Base-by-base conservation (phyloP, 768 basidiomycete species). In the Termitomyces sp. region DNA sequence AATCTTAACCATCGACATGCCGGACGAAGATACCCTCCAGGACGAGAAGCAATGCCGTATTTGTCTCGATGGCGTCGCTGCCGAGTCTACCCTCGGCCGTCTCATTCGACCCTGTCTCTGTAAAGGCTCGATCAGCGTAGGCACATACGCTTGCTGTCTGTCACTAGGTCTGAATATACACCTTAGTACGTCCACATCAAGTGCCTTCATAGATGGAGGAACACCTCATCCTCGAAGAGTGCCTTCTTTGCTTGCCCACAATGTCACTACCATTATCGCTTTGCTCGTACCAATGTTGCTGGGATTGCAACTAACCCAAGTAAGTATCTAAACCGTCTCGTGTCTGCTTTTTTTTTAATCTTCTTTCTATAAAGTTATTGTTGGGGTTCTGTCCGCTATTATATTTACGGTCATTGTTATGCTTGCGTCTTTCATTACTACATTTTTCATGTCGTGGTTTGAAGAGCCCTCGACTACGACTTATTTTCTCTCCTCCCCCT, bases 71-170 rank as follows among this genome's bases (percentile, higher is more conserved):
- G 85, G 88, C 4, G 69, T 73, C 11, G 79, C 81, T 45, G 79
- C 81, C 23, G 85, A 88, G 60, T 66, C 61, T 0, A 77, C 80
- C 26, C 73, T 87, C 41, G 93, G 93, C 2, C 81, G 85, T 53
- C 80, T 94, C 61, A 91, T 95, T 61, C 83, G 86, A 31, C 93
- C 93, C 5, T 91, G 89, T 68, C 73, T 86, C 2, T 90, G 89
- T 69, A 84, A 81, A 59, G 92, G 92, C 43, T 86, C 86, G 21
- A 89, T 93, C 58, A 87, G 85, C 57, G 78, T 78, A 64, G 62
- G 76, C 63, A 51, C 14, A 53, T 28, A 26, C 37, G 49, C 26
- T 41, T 21, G 41, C 54, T 45, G 19, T 38, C 51, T 42, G 42
- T 45, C 47, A 52, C 54, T 15, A 21, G 15, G 7, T 28, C 35